These are phyloP conservation scores for Vanderwaltozyma verrucispora DNA, from an alignment of 805 yeast species.

Conservation along the genomic window DNA sequence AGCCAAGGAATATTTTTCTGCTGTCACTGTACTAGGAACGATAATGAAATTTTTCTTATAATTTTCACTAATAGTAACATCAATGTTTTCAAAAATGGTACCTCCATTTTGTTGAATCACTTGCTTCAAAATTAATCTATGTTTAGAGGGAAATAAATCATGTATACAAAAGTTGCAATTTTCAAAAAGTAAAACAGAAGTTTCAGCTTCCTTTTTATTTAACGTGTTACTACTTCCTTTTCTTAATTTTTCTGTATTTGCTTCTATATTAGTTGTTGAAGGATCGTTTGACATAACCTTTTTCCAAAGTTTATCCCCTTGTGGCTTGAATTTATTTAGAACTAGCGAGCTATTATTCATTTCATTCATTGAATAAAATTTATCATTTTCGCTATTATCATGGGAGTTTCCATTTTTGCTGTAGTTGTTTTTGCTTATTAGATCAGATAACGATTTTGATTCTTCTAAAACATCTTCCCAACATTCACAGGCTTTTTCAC, in stretches of 20 bases:
- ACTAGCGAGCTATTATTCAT: not conserved
- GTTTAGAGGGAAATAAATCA: slow-evolving; percentile 10
- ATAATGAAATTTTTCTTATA: slow-evolving; percentile 6
- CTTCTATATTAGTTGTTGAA: too few relatives aligned
- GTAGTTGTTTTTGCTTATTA: not conserved
- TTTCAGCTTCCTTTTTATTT: too few relatives aligned
- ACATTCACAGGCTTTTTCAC: slow-evolving; percentile 24
- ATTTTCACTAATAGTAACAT: not conserved
- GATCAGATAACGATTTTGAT: not conserved
- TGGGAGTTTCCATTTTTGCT: not conserved
- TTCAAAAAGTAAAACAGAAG: slow-evolving; percentile 6
- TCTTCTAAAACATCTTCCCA: slow-evolving; percentile 11
- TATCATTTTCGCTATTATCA: not conserved
- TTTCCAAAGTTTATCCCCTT: slow-evolving; percentile 24
- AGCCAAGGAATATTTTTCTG: slow-evolving; percentile 5
- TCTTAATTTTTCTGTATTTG: too few relatives aligned
- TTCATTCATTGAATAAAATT: too few relatives aligned
- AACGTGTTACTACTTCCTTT: not conserved
- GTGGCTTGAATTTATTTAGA: slow-evolving; percentile 18
- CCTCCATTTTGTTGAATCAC: slow-evolving; percentile 23
- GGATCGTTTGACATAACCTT: slow-evolving; percentile 14
- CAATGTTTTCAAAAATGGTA: not conserved
- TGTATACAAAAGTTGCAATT: slow-evolving; percentile 10
- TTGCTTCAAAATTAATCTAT: slow-evolving; percentile 12
- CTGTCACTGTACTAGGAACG: slow-evolving; percentile 17